A percentile compares a stretch with the other conserved stretches of the same genome.
phyloP scores from a whole-genome alignment of 2,329 filamentous ascomycete species.

The Blastomyces parvus region DNA sequence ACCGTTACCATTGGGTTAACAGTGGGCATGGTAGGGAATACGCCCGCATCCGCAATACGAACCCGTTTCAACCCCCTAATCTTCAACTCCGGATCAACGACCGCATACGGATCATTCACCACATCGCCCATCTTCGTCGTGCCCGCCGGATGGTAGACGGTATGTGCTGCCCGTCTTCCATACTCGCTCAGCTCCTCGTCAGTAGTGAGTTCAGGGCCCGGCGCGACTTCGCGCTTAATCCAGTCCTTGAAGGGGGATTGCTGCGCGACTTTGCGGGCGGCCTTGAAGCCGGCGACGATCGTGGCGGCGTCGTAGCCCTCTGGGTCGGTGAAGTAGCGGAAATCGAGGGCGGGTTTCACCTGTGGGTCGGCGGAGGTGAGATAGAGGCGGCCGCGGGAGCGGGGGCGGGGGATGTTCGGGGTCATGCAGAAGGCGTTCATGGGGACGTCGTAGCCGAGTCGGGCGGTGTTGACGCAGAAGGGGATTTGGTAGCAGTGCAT shows the following conservation, averaged over 20 bases:
- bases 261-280: constrained; percentile 65
- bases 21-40: constrained; percentile 78
- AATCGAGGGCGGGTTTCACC: constrained; percentile 75
- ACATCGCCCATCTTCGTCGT: constrained; percentile 86
- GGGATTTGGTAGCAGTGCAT: constrained; percentile 97
- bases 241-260: constrained; percentile 70
- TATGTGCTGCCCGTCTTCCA: constrained; percentile 70
- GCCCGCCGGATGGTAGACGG: constrained; percentile 81
- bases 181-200: constrained; percentile 78
- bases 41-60: constrained; percentile 74
- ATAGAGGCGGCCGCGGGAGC: constrained; percentile 67
- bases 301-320: constrained; percentile 78
- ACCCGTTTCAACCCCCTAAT: constrained; percentile 63
- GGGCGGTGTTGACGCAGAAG: constrained; percentile 75
- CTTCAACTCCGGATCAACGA: constrained; percentile 67
- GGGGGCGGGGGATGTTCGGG: constrained; percentile 76
- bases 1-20: constrained; percentile 92
- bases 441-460: constrained; percentile 63
- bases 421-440: constrained; percentile 87
- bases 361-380: constrained; percentile 64
- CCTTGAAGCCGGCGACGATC: constrained; percentile 65
- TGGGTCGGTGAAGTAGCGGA: constrained; percentile 80
- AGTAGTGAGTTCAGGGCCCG: constrained; percentile 60
- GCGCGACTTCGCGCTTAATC: constrained; percentile 74
- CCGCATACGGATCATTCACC: constrained; percentile 57